These are phyloP conservation scores for Fraxinus paxiana DNA, from an alignment of 305 asterid species.

Conservation along the genomic window DNA sequence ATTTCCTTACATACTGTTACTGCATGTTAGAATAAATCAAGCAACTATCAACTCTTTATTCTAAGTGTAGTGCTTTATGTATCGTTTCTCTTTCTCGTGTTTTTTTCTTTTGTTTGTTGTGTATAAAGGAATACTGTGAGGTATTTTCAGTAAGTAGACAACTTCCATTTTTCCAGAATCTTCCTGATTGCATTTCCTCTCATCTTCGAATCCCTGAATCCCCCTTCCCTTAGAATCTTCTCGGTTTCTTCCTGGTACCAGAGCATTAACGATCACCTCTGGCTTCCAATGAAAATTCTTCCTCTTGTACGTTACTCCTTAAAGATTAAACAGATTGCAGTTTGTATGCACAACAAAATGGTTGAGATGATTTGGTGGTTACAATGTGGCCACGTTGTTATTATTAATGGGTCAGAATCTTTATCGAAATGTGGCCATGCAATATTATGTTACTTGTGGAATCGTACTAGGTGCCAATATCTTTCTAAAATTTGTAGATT, in stretches of 20 bases:
- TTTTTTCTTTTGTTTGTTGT: not conserved
- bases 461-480: not conserved
- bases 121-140: not conserved
- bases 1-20: not conserved
- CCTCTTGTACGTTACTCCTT: not conserved
- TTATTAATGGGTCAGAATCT: not conserved
- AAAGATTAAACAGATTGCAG: not conserved
- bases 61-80: not conserved
- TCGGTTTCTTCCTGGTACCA: not conserved
- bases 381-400: not conserved
- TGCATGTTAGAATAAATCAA: not conserved
- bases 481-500: not conserved
- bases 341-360: not conserved
- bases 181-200: not conserved
- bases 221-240: not conserved
- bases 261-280: not conserved
- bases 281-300: not conserved
- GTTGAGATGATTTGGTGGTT: not conserved
- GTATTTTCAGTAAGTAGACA: not conserved
- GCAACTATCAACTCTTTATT: not conserved
- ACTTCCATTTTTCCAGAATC: not conserved
- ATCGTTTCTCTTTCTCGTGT: not conserved
- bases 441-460: not conserved
- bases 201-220: not conserved
- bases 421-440: not conserved